phyloP scores from a whole-genome alignment of 768 basidiomycete species.

The Chalciporus pseudorubinellus region DNA sequence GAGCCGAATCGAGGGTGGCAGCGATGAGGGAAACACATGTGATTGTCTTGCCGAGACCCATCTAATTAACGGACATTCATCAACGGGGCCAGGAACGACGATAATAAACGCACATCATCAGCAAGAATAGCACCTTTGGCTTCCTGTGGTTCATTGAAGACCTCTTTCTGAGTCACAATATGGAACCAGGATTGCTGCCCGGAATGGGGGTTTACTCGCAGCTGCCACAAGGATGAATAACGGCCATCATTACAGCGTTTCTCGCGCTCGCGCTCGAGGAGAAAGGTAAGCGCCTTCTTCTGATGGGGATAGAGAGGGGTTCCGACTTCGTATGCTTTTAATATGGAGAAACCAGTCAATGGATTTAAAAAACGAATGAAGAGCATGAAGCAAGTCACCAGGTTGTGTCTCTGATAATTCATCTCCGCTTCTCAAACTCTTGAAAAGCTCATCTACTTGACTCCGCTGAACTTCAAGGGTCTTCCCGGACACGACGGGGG shows the following conservation, averaged over 20 bases:
- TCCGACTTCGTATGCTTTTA: slow-evolving; percentile 64
- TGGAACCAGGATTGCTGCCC: slow-evolving; percentile 67
- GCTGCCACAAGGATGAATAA: slow-evolving; percentile 73
- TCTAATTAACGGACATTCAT: slow-evolving; percentile 46
- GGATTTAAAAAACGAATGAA: slow-evolving; percentile 10
- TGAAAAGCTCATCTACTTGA: slow-evolving; percentile 93
- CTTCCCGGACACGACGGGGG: slow-evolving; percentile 59
- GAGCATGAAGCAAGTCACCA: slow-evolving; percentile 47
- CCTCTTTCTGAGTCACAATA: slow-evolving; percentile 79
- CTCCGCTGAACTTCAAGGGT: slow-evolving; percentile 88
- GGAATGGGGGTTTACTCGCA: slow-evolving; percentile 47
- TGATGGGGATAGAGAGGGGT: slow-evolving; percentile 95
- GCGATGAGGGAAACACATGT: slow-evolving; percentile 93
- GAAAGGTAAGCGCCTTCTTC: slow-evolving; percentile 94
- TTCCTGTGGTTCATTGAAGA: slow-evolving; percentile 62
- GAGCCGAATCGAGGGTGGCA: slow-evolving; percentile 72
- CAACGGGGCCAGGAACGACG: slow-evolving; percentile 11
- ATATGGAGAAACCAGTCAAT: slow-evolving; percentile 18
- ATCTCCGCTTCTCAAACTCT: slow-evolving; percentile 81
- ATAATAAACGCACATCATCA: slow-evolving; percentile 76
- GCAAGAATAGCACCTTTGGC: slow-evolving; percentile 90
- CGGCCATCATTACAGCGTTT: slow-evolving; percentile 53
- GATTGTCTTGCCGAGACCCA: slow-evolving; percentile 98
- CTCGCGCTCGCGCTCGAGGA: slow-evolving; percentile 85
- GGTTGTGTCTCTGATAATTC: slow-evolving; percentile 86